A percentile compares a stretch with the other conserved stretches of the same genome.
Conservation (phyloP, 257 asterid species). For the Solanum tacnaense region DNA sequence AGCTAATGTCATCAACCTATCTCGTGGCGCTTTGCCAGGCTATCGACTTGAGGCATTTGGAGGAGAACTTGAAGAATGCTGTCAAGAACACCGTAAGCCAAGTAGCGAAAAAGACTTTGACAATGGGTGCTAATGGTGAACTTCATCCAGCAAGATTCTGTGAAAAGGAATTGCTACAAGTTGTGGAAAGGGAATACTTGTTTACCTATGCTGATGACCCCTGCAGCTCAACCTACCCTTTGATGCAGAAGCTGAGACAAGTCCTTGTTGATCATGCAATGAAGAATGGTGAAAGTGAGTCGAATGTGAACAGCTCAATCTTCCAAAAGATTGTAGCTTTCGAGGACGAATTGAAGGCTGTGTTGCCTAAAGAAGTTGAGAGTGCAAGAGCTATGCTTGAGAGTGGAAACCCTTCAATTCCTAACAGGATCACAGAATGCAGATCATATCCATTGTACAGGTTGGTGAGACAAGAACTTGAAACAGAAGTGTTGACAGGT, state of each 20-base stretch:
- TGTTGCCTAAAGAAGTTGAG: conserved; percentile 37
- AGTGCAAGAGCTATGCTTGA: conserved; percentile 36
- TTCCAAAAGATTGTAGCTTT: conserved; percentile 36
- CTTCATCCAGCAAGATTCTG: conserved; percentile 45
- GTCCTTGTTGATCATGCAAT: conserved; percentile 39
- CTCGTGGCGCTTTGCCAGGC: conserved; percentile 40
- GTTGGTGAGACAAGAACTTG: rapidly evolving
- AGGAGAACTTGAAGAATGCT: conserved; percentile 28
- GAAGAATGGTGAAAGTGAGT: conserved; percentile 29
- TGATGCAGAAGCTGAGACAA: conserved; percentile 34
- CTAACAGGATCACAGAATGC: too few relatives aligned
- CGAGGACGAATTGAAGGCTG: conserved; percentile 29
- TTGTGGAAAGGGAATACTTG: conserved; percentile 31
- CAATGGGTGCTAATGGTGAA: conserved; percentile 30
- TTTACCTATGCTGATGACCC: conserved; percentile 34
- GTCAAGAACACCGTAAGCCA: conserved; percentile 37
- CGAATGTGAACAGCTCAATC: conserved; percentile 24
- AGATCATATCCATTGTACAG: too few relatives aligned
- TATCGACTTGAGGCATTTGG: conserved; percentile 30
- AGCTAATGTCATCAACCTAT: conserved; percentile 35
- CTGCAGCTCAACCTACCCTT: conserved; percentile 30
- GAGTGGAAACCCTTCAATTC: too few relatives aligned
- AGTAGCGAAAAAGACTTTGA: conserved; percentile 29
- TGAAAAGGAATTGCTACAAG: conserved; percentile 33
- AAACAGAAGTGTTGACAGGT: too few relatives aligned